A percentile compares a stretch with the other conserved stretches of the same genome.
These are phyloP conservation scores for Pyrenophora teres DNA, from an alignment of 2,329 filamentous ascomycete species.

Conservation along the genomic window DNA sequence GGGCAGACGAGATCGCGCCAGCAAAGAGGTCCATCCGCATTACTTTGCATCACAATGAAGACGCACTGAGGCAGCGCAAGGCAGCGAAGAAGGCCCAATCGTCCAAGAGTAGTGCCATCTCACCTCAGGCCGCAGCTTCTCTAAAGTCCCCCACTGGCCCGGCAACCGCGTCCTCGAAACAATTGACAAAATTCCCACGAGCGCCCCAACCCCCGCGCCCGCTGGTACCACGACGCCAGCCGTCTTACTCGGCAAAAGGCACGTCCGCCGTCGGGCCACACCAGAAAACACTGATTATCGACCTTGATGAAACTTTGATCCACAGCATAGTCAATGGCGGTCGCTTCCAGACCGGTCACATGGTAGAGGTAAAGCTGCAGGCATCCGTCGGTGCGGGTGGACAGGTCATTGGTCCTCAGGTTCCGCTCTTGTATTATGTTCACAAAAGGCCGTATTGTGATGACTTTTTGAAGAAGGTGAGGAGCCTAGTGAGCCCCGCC, in stretches of 20 bases:
- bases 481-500: conserved; percentile 20
- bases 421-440: conserved; percentile 97
- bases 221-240: conserved; percentile 84
- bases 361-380: conserved; percentile 95
- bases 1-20: conserved; percentile 68
- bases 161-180: conserved; percentile 59
- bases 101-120: conserved; percentile 36
- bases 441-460: conserved; percentile 97
- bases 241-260: conserved; percentile 70
- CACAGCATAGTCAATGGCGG: conserved; percentile 98
- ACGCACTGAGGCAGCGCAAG: conserved; percentile 73
- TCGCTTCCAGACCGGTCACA: conserved; percentile 93
- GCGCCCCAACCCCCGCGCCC: conserved; percentile 87
- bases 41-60: conserved; percentile 84
- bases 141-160: conserved; percentile 94
- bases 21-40: conserved; percentile 84
- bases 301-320: conserved; percentile 96
- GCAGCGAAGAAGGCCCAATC: conserved; percentile 64
- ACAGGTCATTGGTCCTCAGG: conserved; percentile 76
- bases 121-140: conserved; percentile 62
- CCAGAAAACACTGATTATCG: conserved; percentile 92
- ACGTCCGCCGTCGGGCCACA: conserved; percentile 45
- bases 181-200: conserved; percentile 85
- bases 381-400: conserved; percentile 70
- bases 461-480: conserved; percentile 85